Evolutionary conservation across 371 early-diverging fungal species (phyloP), one percentile per base, ranked within the genome.

Genomic region (Haplosporangium sp.): DNA sequence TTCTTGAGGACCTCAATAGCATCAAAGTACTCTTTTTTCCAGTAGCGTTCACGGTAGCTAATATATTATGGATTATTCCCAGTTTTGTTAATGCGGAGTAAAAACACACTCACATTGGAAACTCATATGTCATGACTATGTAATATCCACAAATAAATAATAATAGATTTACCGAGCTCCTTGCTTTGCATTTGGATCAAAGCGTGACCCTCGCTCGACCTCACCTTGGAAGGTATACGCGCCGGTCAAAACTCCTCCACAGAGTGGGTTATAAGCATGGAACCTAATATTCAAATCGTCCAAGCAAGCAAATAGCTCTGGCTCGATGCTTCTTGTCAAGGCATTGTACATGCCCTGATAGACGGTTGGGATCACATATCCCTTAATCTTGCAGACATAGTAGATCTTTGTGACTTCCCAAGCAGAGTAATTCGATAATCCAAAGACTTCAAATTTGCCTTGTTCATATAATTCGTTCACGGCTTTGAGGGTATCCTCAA

Each of bases 261-360:
- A 85, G 17, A 90, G 77, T 0, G 91, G 91, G 72, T 90, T 92
- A 82, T 90, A 92, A 0, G 90, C 90, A 77, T 86, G 76, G 55
- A 85, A 86, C 15, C 63, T 63, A 65, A 92, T 88, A 10, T 84
- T 81, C 40, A 90, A 83, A 19, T 86, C 84, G 0, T 85, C 78
- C 61, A 92, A 61, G 61, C 89, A 90, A 13, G 90, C 88, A 55
- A 92, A 82, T 17, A 92, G 78, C 65, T 91, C 93, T 11, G 74
- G 78, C 69, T 91, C 92, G 19, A 90, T 86, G 38, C 84, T 87
- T 57, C 93, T 84, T 7, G 89, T 89, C n/a, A 92, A 67, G 3
- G 87, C 87, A 71, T 91, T 91, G 85, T 92, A 91, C 87, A 83
- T 69, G 50, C 69, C 88, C 67, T 87, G 86, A 52, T 89, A 89